A percentile compares a stretch with the other conserved stretches of the same genome.
Conservation (phyloP, 2,329 filamentous ascomycete species). For the Pezicula radicicola region DNA sequence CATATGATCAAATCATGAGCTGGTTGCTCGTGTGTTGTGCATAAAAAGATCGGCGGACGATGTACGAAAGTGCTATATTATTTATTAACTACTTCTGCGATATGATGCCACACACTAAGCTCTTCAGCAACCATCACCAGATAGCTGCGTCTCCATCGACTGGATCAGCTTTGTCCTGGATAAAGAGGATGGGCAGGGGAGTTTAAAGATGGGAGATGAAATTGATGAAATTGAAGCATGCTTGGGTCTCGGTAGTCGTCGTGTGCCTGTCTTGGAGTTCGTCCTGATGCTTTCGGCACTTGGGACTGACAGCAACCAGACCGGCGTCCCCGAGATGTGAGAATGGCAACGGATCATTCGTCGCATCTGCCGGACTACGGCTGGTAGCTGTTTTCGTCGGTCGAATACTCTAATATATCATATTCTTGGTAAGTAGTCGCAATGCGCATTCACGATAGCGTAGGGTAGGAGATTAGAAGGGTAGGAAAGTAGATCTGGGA, state of each 20-base stretch:
- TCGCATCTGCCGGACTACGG: not conserved
- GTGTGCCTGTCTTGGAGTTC: not conserved
- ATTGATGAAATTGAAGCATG: not conserved
- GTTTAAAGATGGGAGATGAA: not conserved
- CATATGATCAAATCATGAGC: not conserved
- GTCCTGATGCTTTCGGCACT: constrained; percentile 11
- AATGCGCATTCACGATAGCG: too few relatives aligned
- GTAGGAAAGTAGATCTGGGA: too few relatives aligned
- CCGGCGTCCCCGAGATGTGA: constrained; percentile 2
- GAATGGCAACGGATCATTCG: constrained; percentile 1
- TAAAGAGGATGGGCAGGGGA: not conserved
- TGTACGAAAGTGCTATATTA: not conserved
- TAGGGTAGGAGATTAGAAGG: too few relatives aligned
- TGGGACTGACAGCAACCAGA: constrained; percentile 5
- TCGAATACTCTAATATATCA: too few relatives aligned
- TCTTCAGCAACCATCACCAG: too few relatives aligned
- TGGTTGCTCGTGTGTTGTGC: too few relatives aligned
- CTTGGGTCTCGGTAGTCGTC: too few relatives aligned
- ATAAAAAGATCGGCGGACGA: constrained; percentile 2
- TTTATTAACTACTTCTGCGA: not conserved
- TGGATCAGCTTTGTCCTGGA: not conserved
- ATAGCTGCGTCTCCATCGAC: constrained; percentile 1
- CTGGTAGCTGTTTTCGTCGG: too few relatives aligned
- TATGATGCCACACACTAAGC: constrained; percentile 8
- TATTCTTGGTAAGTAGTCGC: too few relatives aligned